Conservation (phyloP, 768 basidiomycete species). For the Xerocomellus chrysenteron region DNA sequence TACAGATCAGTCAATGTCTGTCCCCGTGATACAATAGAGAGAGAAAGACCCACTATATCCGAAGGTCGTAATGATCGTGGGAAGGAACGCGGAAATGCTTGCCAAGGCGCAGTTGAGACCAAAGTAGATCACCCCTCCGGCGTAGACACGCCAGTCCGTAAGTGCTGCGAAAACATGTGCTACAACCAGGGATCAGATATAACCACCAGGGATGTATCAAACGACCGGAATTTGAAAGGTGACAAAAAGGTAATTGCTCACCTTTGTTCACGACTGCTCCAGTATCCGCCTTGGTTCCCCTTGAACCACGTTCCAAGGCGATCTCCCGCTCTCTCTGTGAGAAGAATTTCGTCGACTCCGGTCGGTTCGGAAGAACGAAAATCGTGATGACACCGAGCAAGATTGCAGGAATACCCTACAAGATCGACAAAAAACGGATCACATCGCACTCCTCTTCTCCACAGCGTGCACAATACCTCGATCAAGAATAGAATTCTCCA, state of each 20-base stretch:
- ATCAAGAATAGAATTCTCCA: slow-evolving; percentile 60
- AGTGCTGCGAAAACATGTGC: slow-evolving; percentile 65
- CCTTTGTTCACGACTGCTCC: slow-evolving; percentile 66
- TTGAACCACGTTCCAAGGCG: slow-evolving; percentile 65
- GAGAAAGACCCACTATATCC: slow-evolving; percentile 57
- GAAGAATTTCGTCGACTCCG: slow-evolving; percentile 65
- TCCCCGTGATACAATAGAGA: neutral
- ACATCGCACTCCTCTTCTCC: neutral
- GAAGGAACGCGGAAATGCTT: slow-evolving; percentile 81
- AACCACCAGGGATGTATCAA: neutral
- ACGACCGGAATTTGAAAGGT: neutral
- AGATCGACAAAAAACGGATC: neutral
- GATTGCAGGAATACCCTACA: slow-evolving; percentile 65
- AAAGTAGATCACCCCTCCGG: slow-evolving; percentile 73
- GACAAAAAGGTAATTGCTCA: slow-evolving; percentile 14
- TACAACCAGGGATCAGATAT: slow-evolving; percentile 24
- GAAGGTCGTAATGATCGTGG: slow-evolving; percentile 75
- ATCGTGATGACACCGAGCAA: slow-evolving; percentile 57
- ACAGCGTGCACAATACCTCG: slow-evolving; percentile 57
- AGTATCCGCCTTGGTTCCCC: slow-evolving; percentile 62
- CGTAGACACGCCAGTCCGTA: slow-evolving; percentile 68
- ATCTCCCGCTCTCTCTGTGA: slow-evolving; percentile 52
- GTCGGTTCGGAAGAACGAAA: slow-evolving; percentile 64
- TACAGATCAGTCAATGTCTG: neutral
- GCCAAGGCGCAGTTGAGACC: slow-evolving; percentile 74